Evolutionary conservation across 495 filamentous ascomycete genomes (phyloP).

Genomic region (Daldinia loculata): DNA sequence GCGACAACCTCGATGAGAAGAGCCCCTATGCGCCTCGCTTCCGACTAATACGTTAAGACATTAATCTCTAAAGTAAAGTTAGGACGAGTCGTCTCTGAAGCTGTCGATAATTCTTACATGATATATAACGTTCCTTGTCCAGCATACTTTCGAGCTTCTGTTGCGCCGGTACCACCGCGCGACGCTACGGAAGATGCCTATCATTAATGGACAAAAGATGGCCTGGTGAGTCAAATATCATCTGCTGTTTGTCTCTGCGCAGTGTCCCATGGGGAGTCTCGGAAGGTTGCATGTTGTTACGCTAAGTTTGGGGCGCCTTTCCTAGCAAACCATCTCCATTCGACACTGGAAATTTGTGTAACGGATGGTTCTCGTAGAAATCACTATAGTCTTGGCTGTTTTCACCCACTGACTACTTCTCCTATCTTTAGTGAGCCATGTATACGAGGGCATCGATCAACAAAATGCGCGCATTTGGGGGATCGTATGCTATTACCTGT

Average conservation of each 20-base stretch:
- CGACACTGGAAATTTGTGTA: constrained; percentile 15
- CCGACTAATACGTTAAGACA: constrained; percentile 1
- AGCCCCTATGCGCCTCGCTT: neutral
- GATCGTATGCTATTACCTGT: constrained; percentile 79
- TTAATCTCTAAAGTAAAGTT: constrained; percentile 17
- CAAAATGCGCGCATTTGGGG: constrained; percentile 80
- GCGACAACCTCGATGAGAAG: constrained; percentile 10
- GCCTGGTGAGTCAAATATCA: constrained; percentile 59
- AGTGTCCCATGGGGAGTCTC: constrained; percentile 11
- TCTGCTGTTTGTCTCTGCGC: constrained; percentile 18
- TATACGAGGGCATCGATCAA: constrained; percentile 85
- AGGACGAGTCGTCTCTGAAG: neutral
- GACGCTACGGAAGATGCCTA: constrained; percentile 55
- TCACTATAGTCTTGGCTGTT: constrained; percentile 1
- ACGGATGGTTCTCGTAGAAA: constrained; percentile 10
- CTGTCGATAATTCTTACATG: constrained; percentile 9
- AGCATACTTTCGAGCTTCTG: constrained; percentile 8
- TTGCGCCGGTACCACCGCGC: constrained; percentile 18
- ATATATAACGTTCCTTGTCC: constrained; percentile 8
- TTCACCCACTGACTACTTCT: constrained; percentile 37
- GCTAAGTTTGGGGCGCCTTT: constrained; percentile 17
- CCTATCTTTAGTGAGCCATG: constrained; percentile 71
- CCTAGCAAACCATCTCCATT: constrained; percentile 21
- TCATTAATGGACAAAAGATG: constrained; percentile 67
- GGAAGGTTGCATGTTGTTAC: constrained; percentile 33